Conservation (phyloP, 2,329 filamentous ascomycete species). For the Exophiala aquamarina region DNA sequence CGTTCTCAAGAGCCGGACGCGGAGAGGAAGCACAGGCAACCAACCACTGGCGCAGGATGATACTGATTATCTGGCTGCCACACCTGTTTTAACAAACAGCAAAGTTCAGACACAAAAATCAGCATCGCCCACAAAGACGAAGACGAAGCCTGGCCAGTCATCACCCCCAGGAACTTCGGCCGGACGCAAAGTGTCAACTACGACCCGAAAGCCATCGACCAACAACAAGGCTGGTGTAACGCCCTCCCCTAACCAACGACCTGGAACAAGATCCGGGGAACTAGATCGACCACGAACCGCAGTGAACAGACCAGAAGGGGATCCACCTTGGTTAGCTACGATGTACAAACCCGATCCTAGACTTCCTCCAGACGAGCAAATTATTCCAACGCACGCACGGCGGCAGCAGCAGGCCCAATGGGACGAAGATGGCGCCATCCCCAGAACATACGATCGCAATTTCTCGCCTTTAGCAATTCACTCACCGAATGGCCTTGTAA, state of each 20-base stretch:
- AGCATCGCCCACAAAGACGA: constrained; percentile 30
- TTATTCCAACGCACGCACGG: constrained; percentile 90
- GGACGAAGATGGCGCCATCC: constrained; percentile 87
- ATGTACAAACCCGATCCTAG: constrained; percentile 96
- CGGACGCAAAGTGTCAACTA: constrained; percentile 38
- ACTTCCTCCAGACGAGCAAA: constrained; percentile 89
- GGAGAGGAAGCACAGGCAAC: constrained; percentile 47
- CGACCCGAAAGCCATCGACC: constrained; percentile 41
- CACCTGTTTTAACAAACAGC: constrained; percentile 26
- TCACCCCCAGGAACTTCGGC: constrained; percentile 26
- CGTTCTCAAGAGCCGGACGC: constrained; percentile 63
- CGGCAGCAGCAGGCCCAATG: constrained; percentile 91
- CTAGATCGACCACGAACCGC: constrained; percentile 52
- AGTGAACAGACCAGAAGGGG: constrained; percentile 78
- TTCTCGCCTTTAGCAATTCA: constrained; percentile 71
- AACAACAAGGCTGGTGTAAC: constrained; percentile 35
- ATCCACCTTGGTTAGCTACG: constrained; percentile 90
- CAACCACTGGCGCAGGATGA: constrained; percentile 21
- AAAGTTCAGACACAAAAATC: constrained; percentile 25
- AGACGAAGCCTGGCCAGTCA: constrained; percentile 33
- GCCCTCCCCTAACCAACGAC: constrained; percentile 49
- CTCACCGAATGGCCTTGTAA: constrained; percentile 32
- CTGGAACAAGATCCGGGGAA: constrained; percentile 63
- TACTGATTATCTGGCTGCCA: constrained; percentile 10
- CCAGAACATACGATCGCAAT: constrained; percentile 80